These are phyloP conservation scores for Neonectria sp. DNA, from an alignment of 2,329 filamentous ascomycete species.

Conservation along the genomic window DNA sequence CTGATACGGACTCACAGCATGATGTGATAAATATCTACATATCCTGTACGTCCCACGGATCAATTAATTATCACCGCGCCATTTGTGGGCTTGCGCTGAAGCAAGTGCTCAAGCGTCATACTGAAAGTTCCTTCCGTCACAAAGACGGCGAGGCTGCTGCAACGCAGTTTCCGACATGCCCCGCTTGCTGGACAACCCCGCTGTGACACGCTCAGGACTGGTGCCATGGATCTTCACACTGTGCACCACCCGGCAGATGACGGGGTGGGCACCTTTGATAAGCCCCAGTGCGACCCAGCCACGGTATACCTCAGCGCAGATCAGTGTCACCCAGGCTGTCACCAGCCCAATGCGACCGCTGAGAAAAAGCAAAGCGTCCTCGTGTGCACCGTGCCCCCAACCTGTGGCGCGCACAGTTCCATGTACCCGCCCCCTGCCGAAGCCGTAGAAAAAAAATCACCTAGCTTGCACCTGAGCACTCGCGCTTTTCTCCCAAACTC, in stretches of 20 bases:
- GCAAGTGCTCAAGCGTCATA: neutral
- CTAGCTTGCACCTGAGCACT: constrained; percentile 41
- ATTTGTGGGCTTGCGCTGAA: neutral
- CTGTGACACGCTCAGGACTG: constrained; percentile 30
- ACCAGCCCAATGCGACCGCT: constrained; percentile 11
- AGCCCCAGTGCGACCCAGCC: constrained; percentile 22
- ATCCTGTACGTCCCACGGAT: neutral
- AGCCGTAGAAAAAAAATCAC: constrained; percentile 40
- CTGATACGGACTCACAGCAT: neutral
- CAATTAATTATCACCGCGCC: neutral
- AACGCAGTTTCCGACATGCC: constrained; percentile 40
- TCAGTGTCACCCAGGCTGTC: neutral
- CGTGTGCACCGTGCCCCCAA: constrained; percentile 17
- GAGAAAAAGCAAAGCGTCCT: constrained; percentile 16
- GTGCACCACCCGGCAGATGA: constrained; percentile 24
- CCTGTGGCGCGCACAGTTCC: constrained; percentile 24
- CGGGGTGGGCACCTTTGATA: constrained; percentile 17
- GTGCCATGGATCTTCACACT: constrained; percentile 29
- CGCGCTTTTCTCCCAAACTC: constrained; percentile 40
- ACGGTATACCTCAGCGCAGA: neutral
- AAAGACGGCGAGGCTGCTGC: constrained; percentile 2
- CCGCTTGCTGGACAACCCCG: constrained; percentile 39
- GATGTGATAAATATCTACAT: neutral
- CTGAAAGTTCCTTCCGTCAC: neutral
- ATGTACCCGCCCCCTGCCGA: constrained; percentile 27